Conservation (phyloP, 2,329 filamentous ascomycete species). For the Ceratocystis harringtonii region DNA sequence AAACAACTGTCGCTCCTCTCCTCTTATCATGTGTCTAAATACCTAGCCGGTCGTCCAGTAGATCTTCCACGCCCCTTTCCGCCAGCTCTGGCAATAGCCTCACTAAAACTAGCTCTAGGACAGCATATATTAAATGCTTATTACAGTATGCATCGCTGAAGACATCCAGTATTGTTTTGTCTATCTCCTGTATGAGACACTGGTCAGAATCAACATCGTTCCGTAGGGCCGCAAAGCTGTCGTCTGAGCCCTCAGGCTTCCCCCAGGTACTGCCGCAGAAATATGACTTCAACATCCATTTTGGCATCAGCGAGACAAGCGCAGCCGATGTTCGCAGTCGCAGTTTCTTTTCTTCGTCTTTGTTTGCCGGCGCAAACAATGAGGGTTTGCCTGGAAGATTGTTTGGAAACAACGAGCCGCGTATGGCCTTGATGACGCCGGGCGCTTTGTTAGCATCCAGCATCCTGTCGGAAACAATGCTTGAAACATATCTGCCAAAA, state of each 20-base stretch:
- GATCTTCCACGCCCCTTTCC: constrained; percentile 53
- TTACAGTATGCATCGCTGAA: constrained; percentile 80
- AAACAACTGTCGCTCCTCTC: not conserved
- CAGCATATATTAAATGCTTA: constrained; percentile 71
- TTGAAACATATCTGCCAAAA: constrained; percentile 39
- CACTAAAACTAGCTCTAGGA: constrained; percentile 70
- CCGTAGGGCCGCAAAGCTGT: constrained; percentile 19
- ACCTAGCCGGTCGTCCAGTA: constrained; percentile 57
- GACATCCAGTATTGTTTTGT: constrained; percentile 51
- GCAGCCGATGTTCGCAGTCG: constrained; percentile 52
- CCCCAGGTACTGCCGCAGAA: constrained; percentile 28
- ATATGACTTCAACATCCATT: constrained; percentile 34
- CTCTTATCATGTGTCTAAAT: constrained; percentile 11
- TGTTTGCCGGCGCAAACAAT: constrained; percentile 43
- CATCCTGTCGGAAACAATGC: constrained; percentile 40
- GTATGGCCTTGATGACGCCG: constrained; percentile 52
- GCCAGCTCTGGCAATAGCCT: constrained; percentile 71
- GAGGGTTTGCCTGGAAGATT: constrained; percentile 56
- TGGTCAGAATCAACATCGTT: constrained; percentile 28
- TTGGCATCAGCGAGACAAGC: constrained; percentile 35
- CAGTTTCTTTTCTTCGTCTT: constrained; percentile 45
- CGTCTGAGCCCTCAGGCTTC: constrained; percentile 19
- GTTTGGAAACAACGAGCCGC: constrained; percentile 72
- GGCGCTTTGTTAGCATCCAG: constrained; percentile 51
- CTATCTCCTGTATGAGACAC: constrained; percentile 42